These are phyloP conservation scores for Rutstroemia sp. DNA, from an alignment of 2,329 filamentous ascomycete genomes.

Conservation along the genomic window DNA sequence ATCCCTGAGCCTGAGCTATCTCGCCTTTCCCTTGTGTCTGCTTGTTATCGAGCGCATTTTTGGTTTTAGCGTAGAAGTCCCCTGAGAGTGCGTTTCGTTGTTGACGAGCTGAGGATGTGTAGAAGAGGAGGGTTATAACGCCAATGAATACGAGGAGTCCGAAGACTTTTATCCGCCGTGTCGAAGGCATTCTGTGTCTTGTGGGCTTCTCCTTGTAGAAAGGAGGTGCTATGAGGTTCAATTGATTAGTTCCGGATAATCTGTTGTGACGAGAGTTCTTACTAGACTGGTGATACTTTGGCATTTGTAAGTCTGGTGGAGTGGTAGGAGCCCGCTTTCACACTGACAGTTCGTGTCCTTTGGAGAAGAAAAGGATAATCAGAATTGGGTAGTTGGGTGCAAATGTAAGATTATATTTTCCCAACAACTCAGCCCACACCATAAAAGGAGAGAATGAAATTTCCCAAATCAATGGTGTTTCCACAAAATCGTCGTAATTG, in stretches of 20 bases:
- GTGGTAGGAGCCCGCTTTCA: background rate
- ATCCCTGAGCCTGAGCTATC: background rate
- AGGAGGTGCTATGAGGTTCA: constrained; percentile 4
- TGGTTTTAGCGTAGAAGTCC: constrained; percentile 54
- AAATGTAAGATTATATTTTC: background rate
- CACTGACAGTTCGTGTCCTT: background rate
- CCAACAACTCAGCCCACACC: background rate
- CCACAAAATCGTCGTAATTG: background rate
- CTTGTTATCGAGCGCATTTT: constrained; percentile 40
- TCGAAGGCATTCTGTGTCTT: constrained; percentile 51
- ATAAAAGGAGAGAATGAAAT: background rate
- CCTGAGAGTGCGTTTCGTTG: constrained; percentile 38
- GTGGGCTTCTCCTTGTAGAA: constrained; percentile 12
- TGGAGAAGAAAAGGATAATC: background rate
- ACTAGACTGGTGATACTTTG: constrained; percentile 7
- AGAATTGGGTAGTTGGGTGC: background rate
- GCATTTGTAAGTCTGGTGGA: constrained; percentile 1
- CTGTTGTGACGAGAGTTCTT: background rate
- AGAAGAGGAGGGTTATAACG: constrained; percentile 64
- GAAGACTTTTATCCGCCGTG: constrained; percentile 61
- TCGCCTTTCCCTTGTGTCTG: background rate
- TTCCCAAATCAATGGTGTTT: background rate
- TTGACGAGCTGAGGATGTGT: constrained; percentile 53
- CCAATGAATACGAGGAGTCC: constrained; percentile 56
- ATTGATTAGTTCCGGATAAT: background rate